A percentile compares a stretch with the other conserved stretches of the same genome.
Conservation (phyloP, 2,329 filamentous ascomycete species). For the Penicillium sp. region DNA sequence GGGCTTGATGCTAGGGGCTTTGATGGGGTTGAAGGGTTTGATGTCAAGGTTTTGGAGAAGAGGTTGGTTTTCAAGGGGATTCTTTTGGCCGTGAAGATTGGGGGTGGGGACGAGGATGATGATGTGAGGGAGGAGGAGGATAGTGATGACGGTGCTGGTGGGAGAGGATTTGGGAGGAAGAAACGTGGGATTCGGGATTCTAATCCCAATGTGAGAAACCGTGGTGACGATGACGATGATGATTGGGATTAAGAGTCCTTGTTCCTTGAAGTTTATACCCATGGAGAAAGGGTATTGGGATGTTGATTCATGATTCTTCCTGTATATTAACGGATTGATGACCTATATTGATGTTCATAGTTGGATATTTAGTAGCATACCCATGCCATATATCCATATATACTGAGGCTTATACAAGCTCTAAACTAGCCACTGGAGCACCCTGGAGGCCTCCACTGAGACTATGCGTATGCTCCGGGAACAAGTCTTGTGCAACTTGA, state of each 20-base stretch:
- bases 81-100: conserved; percentile 36
- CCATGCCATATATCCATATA: conserved; percentile 5
- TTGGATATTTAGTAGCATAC: background rate
- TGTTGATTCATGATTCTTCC: conserved; percentile 3
- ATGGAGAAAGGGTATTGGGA: background rate
- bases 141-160: conserved; percentile 23
- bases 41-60: conserved; percentile 43
- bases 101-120: conserved; percentile 19
- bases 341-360: conserved; percentile 4
- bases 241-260: conserved; percentile 46
- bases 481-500: background rate
- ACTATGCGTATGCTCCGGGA: background rate
- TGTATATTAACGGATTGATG: conserved; percentile 8
- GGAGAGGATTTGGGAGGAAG: conserved; percentile 10
- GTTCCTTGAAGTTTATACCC: background rate
- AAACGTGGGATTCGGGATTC: conserved; percentile 32
- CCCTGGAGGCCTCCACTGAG: background rate
- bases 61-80: conserved; percentile 42
- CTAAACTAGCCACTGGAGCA: background rate
- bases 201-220: conserved; percentile 25
- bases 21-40: conserved; percentile 42
- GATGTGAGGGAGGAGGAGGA: conserved; percentile 26
- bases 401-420: background rate
- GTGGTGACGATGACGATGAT: conserved; percentile 38
- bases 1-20: conserved; percentile 40